Evolutionary conservation across 176 grass and related monocot species (phyloP).

Genomic region (Carex kokanica): DNA sequence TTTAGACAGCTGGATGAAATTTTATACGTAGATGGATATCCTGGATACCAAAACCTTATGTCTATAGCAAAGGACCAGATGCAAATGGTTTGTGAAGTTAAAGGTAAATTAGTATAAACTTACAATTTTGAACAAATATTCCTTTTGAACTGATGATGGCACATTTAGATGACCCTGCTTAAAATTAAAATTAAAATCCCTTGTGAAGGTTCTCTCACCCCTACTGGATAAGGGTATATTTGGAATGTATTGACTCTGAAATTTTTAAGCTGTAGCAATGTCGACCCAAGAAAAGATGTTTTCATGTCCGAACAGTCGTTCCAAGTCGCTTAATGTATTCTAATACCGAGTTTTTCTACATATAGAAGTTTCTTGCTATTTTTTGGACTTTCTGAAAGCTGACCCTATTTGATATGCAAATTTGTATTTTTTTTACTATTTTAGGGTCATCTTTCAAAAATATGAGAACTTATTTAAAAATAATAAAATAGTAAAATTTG

Average conservation of each 20-base stretch:
- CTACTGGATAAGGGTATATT: not conserved
- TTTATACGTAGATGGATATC: conserved; percentile 84
- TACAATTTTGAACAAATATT: not conserved
- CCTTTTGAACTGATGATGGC: not conserved
- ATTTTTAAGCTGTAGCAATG: not conserved
- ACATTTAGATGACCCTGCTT: not conserved
- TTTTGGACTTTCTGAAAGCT: not conserved
- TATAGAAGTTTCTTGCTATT: not conserved
- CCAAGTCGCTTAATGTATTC: not conserved
- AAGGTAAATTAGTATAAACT: conserved; percentile 44
- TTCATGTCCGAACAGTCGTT: not conserved
- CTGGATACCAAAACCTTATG: conserved; percentile 74
- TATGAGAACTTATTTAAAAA: not conserved
- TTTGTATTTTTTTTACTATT: not conserved
- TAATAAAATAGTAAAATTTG: not conserved
- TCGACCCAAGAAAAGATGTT: not conserved
- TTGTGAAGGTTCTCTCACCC: not conserved
- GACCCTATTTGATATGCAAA: not conserved
- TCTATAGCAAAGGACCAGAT: conserved; percentile 59
- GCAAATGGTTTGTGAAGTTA: conserved; percentile 76
- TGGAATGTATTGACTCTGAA: not conserved
- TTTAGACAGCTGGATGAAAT: conserved; percentile 95
- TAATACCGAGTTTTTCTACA: not conserved
- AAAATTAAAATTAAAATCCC: conserved; percentile 4
- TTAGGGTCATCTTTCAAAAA: not conserved